Base-by-base conservation (phyloP, 495 filamentous ascomycete genomes). In the Achaetomiella virescens region DNA sequence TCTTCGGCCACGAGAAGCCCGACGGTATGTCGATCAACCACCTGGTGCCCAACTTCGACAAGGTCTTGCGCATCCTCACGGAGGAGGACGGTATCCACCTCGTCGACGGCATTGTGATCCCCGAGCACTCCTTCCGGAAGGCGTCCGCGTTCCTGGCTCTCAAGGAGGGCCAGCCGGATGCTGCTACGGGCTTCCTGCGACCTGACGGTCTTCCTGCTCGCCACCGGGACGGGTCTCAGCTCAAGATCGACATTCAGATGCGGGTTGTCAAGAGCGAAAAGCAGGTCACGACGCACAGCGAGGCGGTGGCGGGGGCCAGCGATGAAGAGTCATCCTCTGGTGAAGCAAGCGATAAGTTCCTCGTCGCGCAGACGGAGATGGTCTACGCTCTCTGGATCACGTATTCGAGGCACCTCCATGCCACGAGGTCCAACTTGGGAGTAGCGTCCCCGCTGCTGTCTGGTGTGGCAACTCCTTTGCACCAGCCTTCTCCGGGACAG, bases 331-430 rank as follows among this genome's bases (percentile, higher is more conserved):
- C 71, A 3, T 49, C 61, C 14, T 56, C 58, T 0, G 44, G 53
- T 12, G 64, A 64, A 52, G 63, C 70, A 7, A 56, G 50, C 25
- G 65, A 69, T 33, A 60, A 54, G 43, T 58, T 67, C 27, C 51
- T 43, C 17, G 61, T 69, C 15, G 42, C 66, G 6, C 63, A 83
- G 37, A 81, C 87, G 1, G 90, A 96, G 63, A 76, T 96, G 35
- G 91, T 97, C 6, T 97, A 91, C 73, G 93, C 93, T 17, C 73
- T 98, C 21, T 98, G 93, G 93, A 84, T 98, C 45, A 97, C 91
- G 4, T 98, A 97, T 67, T 97, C 93, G 9, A 77, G 91, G 40
- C 90, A 96, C 58, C 78, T 97, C 17, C 93, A 98, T 66, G 85
- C 89, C 2, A 78, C 84, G 8, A 76, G 76, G 47, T 71, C 77